Conservation (phyloP, 768 basidiomycete species). For the Dioszegia crocea region DNA sequence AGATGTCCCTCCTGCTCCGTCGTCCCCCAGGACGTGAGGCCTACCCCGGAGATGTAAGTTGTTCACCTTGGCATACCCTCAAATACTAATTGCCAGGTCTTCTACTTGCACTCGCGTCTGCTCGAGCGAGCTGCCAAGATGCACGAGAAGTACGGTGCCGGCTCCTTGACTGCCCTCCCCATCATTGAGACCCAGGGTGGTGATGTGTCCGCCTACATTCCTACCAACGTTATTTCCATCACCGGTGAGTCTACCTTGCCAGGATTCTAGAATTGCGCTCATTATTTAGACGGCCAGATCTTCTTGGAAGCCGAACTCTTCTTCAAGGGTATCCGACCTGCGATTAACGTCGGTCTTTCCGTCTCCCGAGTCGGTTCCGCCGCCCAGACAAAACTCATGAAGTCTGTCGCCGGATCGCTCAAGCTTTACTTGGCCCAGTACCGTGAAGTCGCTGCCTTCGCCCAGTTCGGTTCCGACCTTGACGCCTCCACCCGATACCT, state of each 20-base stretch:
- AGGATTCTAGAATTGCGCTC: background rate
- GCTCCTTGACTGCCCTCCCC: conserved; percentile 95
- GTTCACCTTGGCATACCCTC: background rate
- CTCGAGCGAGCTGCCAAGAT: conserved; percentile 99
- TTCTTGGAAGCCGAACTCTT: conserved; percentile 99
- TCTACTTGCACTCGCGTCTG: conserved; percentile 99
- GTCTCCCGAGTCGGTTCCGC: conserved; percentile 99
- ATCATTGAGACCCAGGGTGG: conserved; percentile 99
- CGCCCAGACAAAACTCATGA: conserved; percentile 99
- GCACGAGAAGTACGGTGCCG: conserved; percentile 98
- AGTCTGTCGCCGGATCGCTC: conserved; percentile 99
- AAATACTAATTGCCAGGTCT: conserved; percentile 59
- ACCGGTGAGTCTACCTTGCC: conserved; percentile 52
- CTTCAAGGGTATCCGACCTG: conserved; percentile 99
- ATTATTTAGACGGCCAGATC: conserved; percentile 79
- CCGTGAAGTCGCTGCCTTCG: conserved; percentile 85
- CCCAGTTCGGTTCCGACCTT: conserved; percentile 99
- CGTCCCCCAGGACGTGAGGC: conserved; percentile 99
- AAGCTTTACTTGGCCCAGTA: conserved; percentile 99
- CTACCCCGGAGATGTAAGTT: conserved; percentile 71
- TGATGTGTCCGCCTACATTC: conserved; percentile 99
- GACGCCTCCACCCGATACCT: conserved; percentile 99
- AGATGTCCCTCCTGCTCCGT: conserved; percentile 99
- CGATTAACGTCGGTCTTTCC: conserved; percentile 99
- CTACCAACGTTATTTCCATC: conserved; percentile 92